phyloP scores from a whole-genome alignment of 805 yeast species.

The Schwanniomyces vanrijiae region DNA sequence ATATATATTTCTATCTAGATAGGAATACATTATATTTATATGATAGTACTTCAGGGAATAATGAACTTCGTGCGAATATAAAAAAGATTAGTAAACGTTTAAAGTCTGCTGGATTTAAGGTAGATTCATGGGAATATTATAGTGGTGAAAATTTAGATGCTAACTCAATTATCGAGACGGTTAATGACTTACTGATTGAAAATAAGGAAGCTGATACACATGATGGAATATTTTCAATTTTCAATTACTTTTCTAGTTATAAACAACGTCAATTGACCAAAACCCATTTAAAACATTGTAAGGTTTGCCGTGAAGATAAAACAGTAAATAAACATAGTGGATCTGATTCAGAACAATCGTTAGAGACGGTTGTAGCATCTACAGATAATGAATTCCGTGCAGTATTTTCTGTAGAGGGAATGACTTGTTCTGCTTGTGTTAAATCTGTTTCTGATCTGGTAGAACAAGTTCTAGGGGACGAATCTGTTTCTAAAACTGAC shows the following conservation, averaged over 20 bases:
- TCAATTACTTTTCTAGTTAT: slow-evolving; percentile 15
- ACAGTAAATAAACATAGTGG: slow-evolving; percentile 7
- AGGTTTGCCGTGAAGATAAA: slow-evolving; percentile 33
- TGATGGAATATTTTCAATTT: slow-evolving; percentile 16
- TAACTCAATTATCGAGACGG: slow-evolving; percentile 18
- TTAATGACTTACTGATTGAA: slow-evolving; percentile 10
- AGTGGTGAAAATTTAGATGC: slow-evolving; percentile 15
- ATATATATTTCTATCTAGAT: slow-evolving; percentile 16
- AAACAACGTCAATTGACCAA: slow-evolving; percentile 15
- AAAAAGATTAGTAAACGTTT: slow-evolving; percentile 24
- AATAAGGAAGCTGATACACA: slow-evolving; percentile 12
- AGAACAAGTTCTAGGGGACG: slow-evolving; percentile 12
- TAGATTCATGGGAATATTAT: slow-evolving; percentile 33
- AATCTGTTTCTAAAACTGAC: slow-evolving; percentile 4
- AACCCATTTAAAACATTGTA: slow-evolving; percentile 43
- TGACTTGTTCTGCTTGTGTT: slow-evolving; percentile 43
- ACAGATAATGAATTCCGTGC: slow-evolving; percentile 41
- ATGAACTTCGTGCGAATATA: slow-evolving; percentile 13
- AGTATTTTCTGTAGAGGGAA: slow-evolving; percentile 49
- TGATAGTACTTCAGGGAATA: slow-evolving; percentile 8
- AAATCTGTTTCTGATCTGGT: slow-evolving; percentile 30
- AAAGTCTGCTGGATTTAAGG: slow-evolving; percentile 37
- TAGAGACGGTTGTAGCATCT: slow-evolving; percentile 27
- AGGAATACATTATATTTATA: slow-evolving; percentile 28
- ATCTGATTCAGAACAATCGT: slow-evolving; percentile 13